Evolutionary conservation across 1,284 basidiomycete species (phyloP).

Genomic region (Prillingera fragicola): DNA sequence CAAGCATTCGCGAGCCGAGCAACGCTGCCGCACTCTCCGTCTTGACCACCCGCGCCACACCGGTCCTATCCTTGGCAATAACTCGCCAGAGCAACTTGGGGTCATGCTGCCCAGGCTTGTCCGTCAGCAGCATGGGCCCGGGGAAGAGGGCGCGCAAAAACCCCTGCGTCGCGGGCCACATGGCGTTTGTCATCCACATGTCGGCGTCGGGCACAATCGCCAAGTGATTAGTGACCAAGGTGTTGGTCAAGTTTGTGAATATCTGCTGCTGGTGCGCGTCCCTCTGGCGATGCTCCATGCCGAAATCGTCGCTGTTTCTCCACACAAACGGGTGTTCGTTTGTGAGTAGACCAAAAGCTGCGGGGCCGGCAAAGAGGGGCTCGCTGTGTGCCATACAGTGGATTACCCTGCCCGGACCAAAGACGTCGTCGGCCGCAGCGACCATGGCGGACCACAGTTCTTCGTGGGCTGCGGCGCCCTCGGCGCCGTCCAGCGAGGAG

Average conservation of each 20-base stretch:
- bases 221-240: slow-evolving; percentile 28
- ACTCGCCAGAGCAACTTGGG: slow-evolving; percentile 14
- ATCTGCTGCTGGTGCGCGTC: slow-evolving; percentile 26
- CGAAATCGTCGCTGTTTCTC: slow-evolving; percentile 35
- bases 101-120: slow-evolving; percentile 23
- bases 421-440: slow-evolving; percentile 17
- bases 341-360: slow-evolving; percentile 5
- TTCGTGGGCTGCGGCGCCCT: slow-evolving; percentile 8
- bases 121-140: slow-evolving; percentile 33
- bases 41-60: slow-evolving; percentile 5
- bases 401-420: slow-evolving; percentile 24
- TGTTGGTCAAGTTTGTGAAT: slow-evolving; percentile 25
- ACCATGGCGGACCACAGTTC: slow-evolving; percentile 24
- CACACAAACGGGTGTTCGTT: slow-evolving; percentile 4
- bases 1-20: slow-evolving; percentile 1
- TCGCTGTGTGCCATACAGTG: slow-evolving; percentile 38
- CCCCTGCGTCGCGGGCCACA: slow-evolving; percentile 27
- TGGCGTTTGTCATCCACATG: slow-evolving; percentile 32
- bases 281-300: slow-evolving; percentile 11
- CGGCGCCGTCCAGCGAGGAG: slow-evolving; percentile 10
- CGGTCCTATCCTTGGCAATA: slow-evolving; percentile 5
- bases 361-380: slow-evolving; percentile 26
- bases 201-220: slow-evolving; percentile 33
- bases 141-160: slow-evolving; percentile 28
- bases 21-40: background rate